Conservation (phyloP, 106 monocot genomes). For the Vanilla planifolia region DNA sequence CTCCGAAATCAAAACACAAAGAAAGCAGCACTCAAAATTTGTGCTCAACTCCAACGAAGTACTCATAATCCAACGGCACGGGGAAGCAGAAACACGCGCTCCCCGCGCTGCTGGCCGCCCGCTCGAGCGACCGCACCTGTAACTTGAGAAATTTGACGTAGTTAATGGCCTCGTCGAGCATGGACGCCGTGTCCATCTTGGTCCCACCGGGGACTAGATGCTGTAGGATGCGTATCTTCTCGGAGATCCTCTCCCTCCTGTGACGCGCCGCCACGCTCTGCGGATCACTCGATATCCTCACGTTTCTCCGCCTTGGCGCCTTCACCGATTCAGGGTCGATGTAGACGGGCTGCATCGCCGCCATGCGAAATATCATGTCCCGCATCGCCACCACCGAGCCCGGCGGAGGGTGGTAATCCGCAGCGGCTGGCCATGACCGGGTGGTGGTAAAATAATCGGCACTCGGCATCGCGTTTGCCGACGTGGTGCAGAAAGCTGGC, state of each 20-base stretch:
- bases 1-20: too few species aligned
- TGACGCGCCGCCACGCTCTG: constrained; percentile 93
- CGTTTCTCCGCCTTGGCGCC: constrained; percentile 80
- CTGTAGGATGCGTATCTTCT: constrained; percentile 78
- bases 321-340: constrained; percentile 76
- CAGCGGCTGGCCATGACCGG: too few species aligned
- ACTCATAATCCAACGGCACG: neutral
- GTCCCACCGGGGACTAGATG: constrained; percentile 81
- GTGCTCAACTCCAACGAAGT: too few species aligned
- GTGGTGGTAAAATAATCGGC: too few species aligned
- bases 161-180: constrained; percentile 87
- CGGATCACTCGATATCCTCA: constrained; percentile 80
- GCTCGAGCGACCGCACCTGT: constrained; percentile 74
- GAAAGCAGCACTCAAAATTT: too few species aligned
- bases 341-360: constrained; percentile 93
- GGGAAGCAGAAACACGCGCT: neutral
- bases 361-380: constrained; percentile 83
- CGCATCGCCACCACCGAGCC: constrained; percentile 57
- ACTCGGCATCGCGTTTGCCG: neutral
- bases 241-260: constrained; percentile 81
- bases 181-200: constrained; percentile 96
- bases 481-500: neutral
- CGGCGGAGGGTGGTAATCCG: neutral
- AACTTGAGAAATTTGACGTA: constrained; percentile 89
- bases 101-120: constrained; percentile 12